Base-by-base conservation (phyloP, 2,329 filamentous ascomycete species). In the Mycosphaerelloides madeirae region DNA sequence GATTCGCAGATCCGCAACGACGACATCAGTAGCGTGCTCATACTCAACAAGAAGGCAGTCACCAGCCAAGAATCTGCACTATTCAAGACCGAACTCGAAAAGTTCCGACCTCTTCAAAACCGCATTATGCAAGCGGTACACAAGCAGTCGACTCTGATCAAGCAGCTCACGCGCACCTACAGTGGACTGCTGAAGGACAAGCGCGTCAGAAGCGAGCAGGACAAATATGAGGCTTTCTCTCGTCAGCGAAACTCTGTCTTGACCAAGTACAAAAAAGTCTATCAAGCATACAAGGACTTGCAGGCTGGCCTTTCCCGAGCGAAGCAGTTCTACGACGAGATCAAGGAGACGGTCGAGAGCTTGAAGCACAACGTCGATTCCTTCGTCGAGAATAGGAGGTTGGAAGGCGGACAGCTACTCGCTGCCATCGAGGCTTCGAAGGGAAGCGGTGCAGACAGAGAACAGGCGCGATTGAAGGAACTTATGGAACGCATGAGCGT, bases 401-500 rank as follows among this genome's bases (percentile, higher is more conserved):
- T 87, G 1, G 93, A 98, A 70, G 93, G 93, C 3, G 87, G 88
- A 0, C 87, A 95, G 63, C 77, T 98, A 4, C 78, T 98, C 29
- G 82, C 80, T 55, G 85, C 89, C 56, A 98, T 98, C 52, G 89
- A 95, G 65, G 82, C 85, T 55, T 81, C 85, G 39, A 84, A 84
- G 58, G 79, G 76, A 39, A 83, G 71, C 29, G 69, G 71, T 16
- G 88, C 89, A 25, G 89, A 95, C 58, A 76, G 85, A 41, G 91
- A 97, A 64, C 83, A 87, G 44, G 88, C 95, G 60, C 80, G 91
- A 43, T 71, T 98, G 44, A 82, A 87, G 45, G 85, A 86, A 32
- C 73, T 98, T 31, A 97, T 98, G 93, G 90, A 96, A 61, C 81
- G 90, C 42, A 91, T 97, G 81, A 90, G 89, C 1, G 84, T 96